Base-by-base conservation (phyloP, 306 rosid species). In the Lathyrus sativus region DNA sequence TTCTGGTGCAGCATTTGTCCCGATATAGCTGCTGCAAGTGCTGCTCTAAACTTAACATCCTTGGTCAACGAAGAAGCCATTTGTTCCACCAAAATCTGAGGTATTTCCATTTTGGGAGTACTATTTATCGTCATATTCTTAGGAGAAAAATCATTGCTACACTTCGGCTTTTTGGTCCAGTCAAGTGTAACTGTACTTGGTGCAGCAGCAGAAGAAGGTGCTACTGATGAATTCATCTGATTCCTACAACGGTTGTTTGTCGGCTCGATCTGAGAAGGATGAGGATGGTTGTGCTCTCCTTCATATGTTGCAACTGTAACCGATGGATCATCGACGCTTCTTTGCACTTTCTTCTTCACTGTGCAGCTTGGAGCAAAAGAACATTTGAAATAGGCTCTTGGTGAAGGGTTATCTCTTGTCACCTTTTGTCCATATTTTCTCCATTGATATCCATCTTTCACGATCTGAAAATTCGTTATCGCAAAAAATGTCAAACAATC, bases 381-480 rank as follows among this genome's bases (percentile, higher is more conserved):
- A 81, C 99, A 95, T 80, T 88, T 95, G 85, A 90, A 95, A 78
- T 95, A 95, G 51, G 99, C 99, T 83, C 99, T 82, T 56, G 99
- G 99, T 24, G 82, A 90, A 69, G 99, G 99, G 67, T 95, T 95
- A 70, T 95, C 99, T 69, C 97, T 90, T 6, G 99, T 95, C 58
- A 95, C 99, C 80, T 95, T 95, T 73, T 95, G 99, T 26, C 99
- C 99, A 65, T 95, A 95, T 81, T 95, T 95, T 72, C 99, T 84
- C 97, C 99, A 95, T 49, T 88, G 97, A 73, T 84, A 95, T 69
- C 99, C 99, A 77, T 95, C 99, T 75, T 87, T 95, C 67, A 95
- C 97, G 71, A 91, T 84, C 99, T 95, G 45, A 38, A 80, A 51
- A 48, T 7, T 26, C 8, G 49, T 58, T 53, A 53, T 10, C 14